Base-by-base conservation (phyloP, 176 grass and related monocot genomes). In the Sorghum bicolor region DNA sequence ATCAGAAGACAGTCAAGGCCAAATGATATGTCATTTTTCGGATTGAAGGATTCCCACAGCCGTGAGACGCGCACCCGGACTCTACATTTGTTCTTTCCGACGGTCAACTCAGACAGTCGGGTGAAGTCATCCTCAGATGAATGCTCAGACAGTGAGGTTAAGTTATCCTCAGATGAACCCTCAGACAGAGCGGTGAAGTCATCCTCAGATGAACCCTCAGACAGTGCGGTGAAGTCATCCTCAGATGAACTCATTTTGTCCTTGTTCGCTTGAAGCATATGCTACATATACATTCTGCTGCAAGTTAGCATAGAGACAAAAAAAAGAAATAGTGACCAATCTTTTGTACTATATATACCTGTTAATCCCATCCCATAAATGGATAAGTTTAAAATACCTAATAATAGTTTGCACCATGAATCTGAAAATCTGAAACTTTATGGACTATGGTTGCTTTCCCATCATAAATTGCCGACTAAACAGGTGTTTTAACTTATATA, bases 1-100 rank as follows among this genome's bases (percentile, higher is more conserved):
- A 83, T 65, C 20, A 83, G 70, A 83, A 83, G 81, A 22, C 70
- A 36, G 70, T 83, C 30, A 25, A 83, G 81, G 40, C 81, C 58
- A 2, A 75, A 64, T 13, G 14, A 73, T 2, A 32, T 65, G 40
- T 61, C 70, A 17, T 50, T 65, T 62, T 83, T 65, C 0, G 81
- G 81, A 72, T 83, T 65, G 57, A 83, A 83, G 29, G 70, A 83
- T 30, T 74, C 38, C 69, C 69, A 83, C 69, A 74, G 53, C 69
- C 69, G 29, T 2, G 81, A 83, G 26, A 83, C 47, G 4, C 70
- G 70, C 57, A 83, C 81, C 7, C 57, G 70, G 70, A 83, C 70
- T 83, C 8, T 45, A 60, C 81, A 83, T 24, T 30, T 64, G 29
- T 74, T 60, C 55, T 1, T 48, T 74, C 25, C 28, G 0, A 31